Percentiles rank a stretch among this genome's conserved stretches.
Conservation (phyloP, 495 filamentous ascomycete genomes). For the Podospora anserina region DNA sequence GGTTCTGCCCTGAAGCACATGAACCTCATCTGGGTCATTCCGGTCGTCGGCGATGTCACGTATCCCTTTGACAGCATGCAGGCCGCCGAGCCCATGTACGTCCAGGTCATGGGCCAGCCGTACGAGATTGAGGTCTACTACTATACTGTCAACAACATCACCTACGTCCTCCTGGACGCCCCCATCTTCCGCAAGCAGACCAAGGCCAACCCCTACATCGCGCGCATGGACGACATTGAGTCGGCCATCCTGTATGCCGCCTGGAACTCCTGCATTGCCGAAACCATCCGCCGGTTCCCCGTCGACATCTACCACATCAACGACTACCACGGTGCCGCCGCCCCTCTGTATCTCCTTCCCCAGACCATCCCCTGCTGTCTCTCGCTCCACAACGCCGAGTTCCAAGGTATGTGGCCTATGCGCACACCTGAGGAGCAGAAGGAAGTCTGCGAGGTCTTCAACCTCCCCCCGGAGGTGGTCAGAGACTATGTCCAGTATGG, state of each 20-base stretch:
- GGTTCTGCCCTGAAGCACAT: slow-evolving; percentile 64
- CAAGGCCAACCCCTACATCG: slow-evolving; percentile 63
- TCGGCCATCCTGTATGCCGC: slow-evolving; percentile 70
- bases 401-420: slow-evolving; percentile 73
- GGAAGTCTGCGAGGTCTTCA: slow-evolving; percentile 71
- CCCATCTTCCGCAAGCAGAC: slow-evolving; percentile 69
- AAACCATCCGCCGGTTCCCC: slow-evolving; percentile 57
- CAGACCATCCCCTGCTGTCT: slow-evolving; percentile 58
- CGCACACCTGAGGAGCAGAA: slow-evolving; percentile 61
- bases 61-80: slow-evolving; percentile 57
- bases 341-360: slow-evolving; percentile 67
- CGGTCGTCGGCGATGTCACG: slow-evolving; percentile 65
- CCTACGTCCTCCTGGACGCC: slow-evolving; percentile 67
- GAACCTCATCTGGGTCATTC: slow-evolving; percentile 72
- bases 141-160: slow-evolving; percentile 64
- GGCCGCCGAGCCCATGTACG: slow-evolving; percentile 59
- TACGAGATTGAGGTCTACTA: slow-evolving; percentile 67
- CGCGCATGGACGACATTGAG: slow-evolving; percentile 72
- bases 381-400: slow-evolving; percentile 58
- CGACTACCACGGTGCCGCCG: slow-evolving; percentile 73
- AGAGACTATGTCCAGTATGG: slow-evolving; percentile 65
- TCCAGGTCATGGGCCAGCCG: slow-evolving; percentile 61
- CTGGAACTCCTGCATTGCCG: slow-evolving; percentile 70
- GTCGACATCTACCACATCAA: slow-evolving; percentile 78
- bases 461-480: slow-evolving; percentile 51